Conservation (phyloP, 176 grass and related monocot species). For the Triticum monococcum region DNA sequence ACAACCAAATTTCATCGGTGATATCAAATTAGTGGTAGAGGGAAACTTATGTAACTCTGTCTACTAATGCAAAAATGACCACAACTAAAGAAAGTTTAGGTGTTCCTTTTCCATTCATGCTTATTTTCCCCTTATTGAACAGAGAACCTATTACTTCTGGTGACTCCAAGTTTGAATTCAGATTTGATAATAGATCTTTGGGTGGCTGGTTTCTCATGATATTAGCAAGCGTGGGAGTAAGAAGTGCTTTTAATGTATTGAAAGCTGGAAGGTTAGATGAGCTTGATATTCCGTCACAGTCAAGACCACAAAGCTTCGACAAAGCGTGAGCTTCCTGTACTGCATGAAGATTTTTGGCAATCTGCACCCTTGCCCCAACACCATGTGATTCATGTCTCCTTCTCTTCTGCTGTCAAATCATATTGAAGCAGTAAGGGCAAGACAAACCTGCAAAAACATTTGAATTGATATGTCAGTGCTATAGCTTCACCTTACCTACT, state of each 20-base stretch:
- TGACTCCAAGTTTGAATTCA: slow-evolving; percentile 95
- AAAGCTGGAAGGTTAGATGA: slow-evolving; percentile 67
- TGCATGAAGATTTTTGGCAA: slow-evolving; percentile 94
- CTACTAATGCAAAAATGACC: too few relatives aligned
- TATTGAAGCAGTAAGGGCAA: slow-evolving; percentile 91
- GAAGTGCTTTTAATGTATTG: slow-evolving; percentile 70
- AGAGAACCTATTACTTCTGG: slow-evolving; percentile 66
- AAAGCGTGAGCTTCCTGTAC: slow-evolving; percentile 63
- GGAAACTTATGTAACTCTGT: too few relatives aligned
- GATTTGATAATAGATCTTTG: slow-evolving; percentile 76
- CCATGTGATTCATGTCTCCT: slow-evolving; percentile 71
- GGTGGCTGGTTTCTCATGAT: slow-evolving; percentile 65
- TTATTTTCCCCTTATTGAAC: neutral
- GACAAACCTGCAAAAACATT: slow-evolving; percentile 65
- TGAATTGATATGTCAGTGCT: slow-evolving; percentile 19
- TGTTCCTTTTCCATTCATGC: too few relatives aligned
- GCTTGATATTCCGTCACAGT: slow-evolving; percentile 40
- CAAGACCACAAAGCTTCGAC: slow-evolving; percentile 75
- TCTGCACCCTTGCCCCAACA: slow-evolving; percentile 96
- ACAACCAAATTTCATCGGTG: too few relatives aligned
- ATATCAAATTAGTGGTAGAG: too few relatives aligned
- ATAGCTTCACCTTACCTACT: slow-evolving; percentile 6
- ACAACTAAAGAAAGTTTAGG: too few relatives aligned
- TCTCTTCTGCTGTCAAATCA: slow-evolving; percentile 95
- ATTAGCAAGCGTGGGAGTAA: slow-evolving; percentile 89